Evolutionary conservation across 495 filamentous ascomycete species (phyloP).

Genomic region (Corynascus novoguineensis): DNA sequence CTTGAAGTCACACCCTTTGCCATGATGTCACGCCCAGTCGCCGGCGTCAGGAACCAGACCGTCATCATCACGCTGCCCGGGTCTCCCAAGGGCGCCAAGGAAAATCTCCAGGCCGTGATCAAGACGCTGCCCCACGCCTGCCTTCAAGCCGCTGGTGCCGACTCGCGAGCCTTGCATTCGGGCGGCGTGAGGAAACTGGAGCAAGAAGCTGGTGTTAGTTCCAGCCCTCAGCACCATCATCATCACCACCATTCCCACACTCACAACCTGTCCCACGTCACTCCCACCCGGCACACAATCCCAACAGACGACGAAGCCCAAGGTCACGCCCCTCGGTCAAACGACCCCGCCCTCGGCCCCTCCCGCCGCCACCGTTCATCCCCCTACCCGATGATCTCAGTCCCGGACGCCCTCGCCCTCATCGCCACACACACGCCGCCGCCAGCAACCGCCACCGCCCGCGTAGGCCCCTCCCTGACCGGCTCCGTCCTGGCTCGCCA

Average conservation of each 20-base stretch:
- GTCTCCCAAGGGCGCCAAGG: conserved; percentile 92
- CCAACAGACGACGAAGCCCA: conserved; percentile 27
- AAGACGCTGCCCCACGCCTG: conserved; percentile 92
- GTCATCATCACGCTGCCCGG: conserved; percentile 89
- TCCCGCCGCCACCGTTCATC: conserved; percentile 71
- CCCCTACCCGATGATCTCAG: conserved; percentile 87
- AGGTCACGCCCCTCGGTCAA: conserved; percentile 58
- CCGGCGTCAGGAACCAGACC: conserved; percentile 76
- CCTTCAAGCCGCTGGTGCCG: conserved; percentile 73
- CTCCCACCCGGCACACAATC: conserved; percentile 66
- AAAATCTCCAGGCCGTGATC: conserved; percentile 89
- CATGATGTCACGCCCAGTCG: conserved; percentile 94
- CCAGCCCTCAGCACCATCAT: conserved; percentile 36
- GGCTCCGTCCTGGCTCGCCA: conserved; percentile 79
- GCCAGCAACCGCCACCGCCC: conserved; percentile 48
- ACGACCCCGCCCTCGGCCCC: conserved; percentile 76
- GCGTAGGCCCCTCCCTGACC: conserved; percentile 58
- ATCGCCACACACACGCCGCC: conserved; percentile 65
- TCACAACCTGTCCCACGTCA: conserved; percentile 58
- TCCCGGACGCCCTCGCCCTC: conserved; percentile 68
- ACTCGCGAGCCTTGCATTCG: conserved; percentile 73
- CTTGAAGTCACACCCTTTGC: conserved; percentile 87
- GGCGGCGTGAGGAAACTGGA: conserved; percentile 82
- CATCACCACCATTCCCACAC: conserved; percentile 51
- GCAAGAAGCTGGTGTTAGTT: conserved; percentile 59